Conservation (phyloP, 1,284 basidiomycete species). For the Ustilago bromivora region DNA sequence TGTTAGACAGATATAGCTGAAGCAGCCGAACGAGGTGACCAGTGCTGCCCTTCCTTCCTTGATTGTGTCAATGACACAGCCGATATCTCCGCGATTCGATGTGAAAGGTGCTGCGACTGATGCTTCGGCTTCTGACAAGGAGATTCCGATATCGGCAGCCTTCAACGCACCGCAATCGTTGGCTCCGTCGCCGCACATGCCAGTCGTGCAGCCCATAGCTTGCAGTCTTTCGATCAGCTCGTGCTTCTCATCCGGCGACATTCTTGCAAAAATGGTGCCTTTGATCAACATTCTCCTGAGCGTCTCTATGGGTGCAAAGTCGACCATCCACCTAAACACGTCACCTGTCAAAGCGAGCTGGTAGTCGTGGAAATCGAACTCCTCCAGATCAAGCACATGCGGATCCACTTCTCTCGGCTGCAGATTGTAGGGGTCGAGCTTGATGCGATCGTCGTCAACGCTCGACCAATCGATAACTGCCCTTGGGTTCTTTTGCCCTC, state of each 20-base stretch:
- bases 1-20: conserved; percentile 85
- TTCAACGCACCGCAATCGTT: conserved; percentile 99
- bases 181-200: conserved; percentile 99
- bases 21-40: conserved; percentile 98
- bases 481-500: conserved; percentile 74
- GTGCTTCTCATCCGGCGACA: conserved; percentile 99
- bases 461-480: conserved; percentile 89
- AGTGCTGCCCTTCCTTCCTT: conserved; percentile 88
- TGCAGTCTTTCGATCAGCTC: conserved; percentile 96
- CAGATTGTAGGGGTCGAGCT: conserved; percentile 85
- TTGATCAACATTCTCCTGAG: conserved; percentile 84
- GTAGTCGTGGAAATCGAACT: conserved; percentile 79
- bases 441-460: conserved; percentile 88
- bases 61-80: conserved; percentile 95
- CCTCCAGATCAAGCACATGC: conserved; percentile 61
- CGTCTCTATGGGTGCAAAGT: conserved; percentile 87
- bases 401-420: conserved; percentile 72
- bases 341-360: conserved; percentile 95
- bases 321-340: conserved; percentile 98
- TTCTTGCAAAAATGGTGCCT: conserved; percentile 94
- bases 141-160: conserved; percentile 97
- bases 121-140: conserved; percentile 96
- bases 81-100: conserved; percentile 90
- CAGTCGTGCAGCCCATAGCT: conserved; percentile 90
- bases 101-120: conserved; percentile 99